Evolutionary conservation across 192 early-diverging fungal genomes (phyloP).

Genomic region (Rhizoclosmatium sp.): DNA sequence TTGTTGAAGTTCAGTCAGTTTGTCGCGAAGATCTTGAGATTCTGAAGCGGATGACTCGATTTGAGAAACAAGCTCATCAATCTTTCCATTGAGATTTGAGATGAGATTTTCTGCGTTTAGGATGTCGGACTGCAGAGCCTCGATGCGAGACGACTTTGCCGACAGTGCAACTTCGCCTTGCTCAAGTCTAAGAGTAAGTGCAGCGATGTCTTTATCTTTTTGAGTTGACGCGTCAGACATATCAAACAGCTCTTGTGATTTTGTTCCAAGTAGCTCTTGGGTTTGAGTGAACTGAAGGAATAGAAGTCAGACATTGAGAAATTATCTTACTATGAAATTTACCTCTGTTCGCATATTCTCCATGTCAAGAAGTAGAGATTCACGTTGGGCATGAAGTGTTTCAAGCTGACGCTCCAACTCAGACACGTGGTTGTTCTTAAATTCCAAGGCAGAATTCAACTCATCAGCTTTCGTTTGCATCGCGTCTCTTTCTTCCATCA

Average conservation of each 20-base stretch:
- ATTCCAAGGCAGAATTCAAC: neutral
- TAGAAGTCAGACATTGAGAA: neutral
- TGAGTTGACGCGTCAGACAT: neutral
- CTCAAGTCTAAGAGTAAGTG: neutral
- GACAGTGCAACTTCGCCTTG: neutral
- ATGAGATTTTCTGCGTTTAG: neutral
- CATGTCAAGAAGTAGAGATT: neutral
- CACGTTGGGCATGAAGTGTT: neutral
- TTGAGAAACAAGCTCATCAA: neutral
- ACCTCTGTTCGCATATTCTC: neutral
- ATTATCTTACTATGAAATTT: neutral
- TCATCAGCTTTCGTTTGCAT: neutral
- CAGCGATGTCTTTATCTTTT: neutral
- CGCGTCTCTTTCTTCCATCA: too few relatives aligned
- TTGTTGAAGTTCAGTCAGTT: slow-evolving; percentile 2
- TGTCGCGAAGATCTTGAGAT: neutral
- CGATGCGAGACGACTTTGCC: neutral
- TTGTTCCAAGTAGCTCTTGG: neutral
- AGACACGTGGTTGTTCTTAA: too few relatives aligned
- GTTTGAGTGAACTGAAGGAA: neutral
- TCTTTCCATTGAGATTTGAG: neutral
- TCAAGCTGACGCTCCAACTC: too few relatives aligned
- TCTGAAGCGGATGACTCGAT: neutral
- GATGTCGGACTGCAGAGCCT: neutral
- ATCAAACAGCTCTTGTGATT: neutral